phyloP scores from a whole-genome alignment of 2,329 filamentous ascomycete genomes.

The Fusarium mangiferae region DNA sequence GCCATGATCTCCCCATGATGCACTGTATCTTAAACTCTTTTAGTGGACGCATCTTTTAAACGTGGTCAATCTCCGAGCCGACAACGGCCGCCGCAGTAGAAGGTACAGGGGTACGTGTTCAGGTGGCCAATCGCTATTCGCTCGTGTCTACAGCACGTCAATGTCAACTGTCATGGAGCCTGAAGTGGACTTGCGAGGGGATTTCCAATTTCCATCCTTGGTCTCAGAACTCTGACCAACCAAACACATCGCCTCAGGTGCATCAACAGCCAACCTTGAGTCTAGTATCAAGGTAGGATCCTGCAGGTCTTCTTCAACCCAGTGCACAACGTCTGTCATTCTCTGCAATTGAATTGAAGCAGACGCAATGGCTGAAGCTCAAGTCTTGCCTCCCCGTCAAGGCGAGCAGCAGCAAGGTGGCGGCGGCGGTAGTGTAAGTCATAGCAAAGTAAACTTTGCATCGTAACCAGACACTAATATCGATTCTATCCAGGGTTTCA shows the following conservation, averaged over 20 bases:
- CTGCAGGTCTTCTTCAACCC: background rate
- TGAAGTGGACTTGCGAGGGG: constrained; percentile 25
- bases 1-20: constrained; percentile 20
- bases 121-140: constrained; percentile 35
- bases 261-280: constrained; percentile 32
- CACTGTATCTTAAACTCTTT: constrained; percentile 19
- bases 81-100: constrained; percentile 17
- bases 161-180: constrained; percentile 20
- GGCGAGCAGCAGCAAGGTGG: constrained; percentile 39
- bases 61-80: constrained; percentile 24
- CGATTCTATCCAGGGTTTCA: constrained; percentile 47
- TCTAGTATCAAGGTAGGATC: constrained; percentile 16
- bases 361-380: constrained; percentile 43
- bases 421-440: constrained; percentile 45
- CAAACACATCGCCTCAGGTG: constrained; percentile 19
- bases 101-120: constrained; percentile 11
- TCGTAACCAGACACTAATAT: constrained; percentile 15
- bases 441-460: constrained; percentile 7
- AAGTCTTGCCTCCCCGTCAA: constrained; percentile 40
- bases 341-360: constrained; percentile 8
- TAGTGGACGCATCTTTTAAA: constrained; percentile 15
- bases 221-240: constrained; percentile 17
- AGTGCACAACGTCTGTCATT: background rate
- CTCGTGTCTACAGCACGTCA: constrained; percentile 32
- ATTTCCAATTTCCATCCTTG: constrained; percentile 20